These are phyloP conservation scores for Parathielavia hyrcaniae DNA, from an alignment of 495 filamentous ascomycete species.

Conservation along the genomic window DNA sequence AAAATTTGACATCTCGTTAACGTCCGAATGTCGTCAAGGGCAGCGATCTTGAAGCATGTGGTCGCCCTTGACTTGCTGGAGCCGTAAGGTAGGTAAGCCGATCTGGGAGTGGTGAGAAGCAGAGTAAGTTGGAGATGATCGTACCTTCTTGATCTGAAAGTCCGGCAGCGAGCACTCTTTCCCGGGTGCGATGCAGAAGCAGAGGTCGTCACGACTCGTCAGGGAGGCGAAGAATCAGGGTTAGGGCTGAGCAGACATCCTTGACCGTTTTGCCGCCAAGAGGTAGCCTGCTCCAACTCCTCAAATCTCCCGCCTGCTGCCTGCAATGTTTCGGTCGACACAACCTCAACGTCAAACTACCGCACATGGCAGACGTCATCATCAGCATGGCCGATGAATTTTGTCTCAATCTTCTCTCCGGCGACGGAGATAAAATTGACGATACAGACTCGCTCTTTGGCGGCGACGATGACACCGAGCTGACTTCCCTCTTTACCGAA, in stretches of 20 bases:
- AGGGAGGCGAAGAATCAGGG: background rate
- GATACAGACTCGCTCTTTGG: constrained; percentile 27
- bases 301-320: constrained; percentile 1
- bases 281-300: background rate
- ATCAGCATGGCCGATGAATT: constrained; percentile 9
- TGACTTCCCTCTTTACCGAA: constrained; percentile 25
- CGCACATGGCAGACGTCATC: background rate
- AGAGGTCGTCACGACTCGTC: too few species aligned
- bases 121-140: too few species aligned
- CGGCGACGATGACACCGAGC: constrained; percentile 16
- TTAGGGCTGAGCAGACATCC: background rate
- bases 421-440: constrained; percentile 4
- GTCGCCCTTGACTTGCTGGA: too few species aligned
- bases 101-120: too few species aligned
- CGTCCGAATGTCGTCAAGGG: too few species aligned
- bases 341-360: background rate
- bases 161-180: too few species aligned
- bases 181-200: too few species aligned
- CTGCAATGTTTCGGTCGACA: background rate
- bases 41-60: too few species aligned
- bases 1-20: too few species aligned
- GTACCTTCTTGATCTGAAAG: too few species aligned
- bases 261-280: background rate
- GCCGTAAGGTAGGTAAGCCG: too few species aligned
- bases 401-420: constrained; percentile 1